Evolutionary conservation across 768 basidiomycete genomes (phyloP).

Genomic region (Podaxis sp.): DNA sequence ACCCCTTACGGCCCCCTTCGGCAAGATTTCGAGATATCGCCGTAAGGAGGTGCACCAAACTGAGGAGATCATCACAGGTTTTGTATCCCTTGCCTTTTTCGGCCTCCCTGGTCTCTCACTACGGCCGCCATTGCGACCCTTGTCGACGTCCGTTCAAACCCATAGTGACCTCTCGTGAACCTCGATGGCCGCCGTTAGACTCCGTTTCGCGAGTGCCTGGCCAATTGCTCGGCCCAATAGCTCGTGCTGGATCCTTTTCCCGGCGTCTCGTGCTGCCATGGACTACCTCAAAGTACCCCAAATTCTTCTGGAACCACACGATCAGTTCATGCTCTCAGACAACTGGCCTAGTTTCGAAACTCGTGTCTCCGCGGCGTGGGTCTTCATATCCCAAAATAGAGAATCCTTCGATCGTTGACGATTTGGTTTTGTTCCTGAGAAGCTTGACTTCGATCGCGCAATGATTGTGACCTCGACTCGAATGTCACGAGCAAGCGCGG

Average conservation of each 20-base stretch:
- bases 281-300: background rate
- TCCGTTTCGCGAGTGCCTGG: background rate
- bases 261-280: conserved; percentile 5
- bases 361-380: conserved; percentile 14
- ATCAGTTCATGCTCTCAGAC: conserved; percentile 5
- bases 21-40: conserved; percentile 42
- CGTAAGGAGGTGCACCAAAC: conserved; percentile 29
- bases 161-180: conserved; percentile 23
- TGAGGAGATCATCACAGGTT: conserved; percentile 35
- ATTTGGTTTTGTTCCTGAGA: conserved; percentile 29
- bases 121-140: conserved; percentile 26
- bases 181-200: conserved; percentile 11
- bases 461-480: conserved; percentile 22
- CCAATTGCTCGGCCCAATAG: background rate
- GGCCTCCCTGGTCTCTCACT: conserved; percentile 18
- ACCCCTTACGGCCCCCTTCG: conserved; percentile 33
- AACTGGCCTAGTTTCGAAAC: conserved; percentile 7
- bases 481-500: conserved; percentile 28
- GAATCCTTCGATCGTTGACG: conserved; percentile 36
- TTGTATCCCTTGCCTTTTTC: conserved; percentile 27
- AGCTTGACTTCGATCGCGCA: conserved; percentile 31
- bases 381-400: conserved; percentile 7
- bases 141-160: conserved; percentile 26
- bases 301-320: background rate
- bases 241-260: background rate